phyloP scores from a whole-genome alignment of 2,329 filamentous ascomycete genomes.

The Orbilia blumenaviensis region DNA sequence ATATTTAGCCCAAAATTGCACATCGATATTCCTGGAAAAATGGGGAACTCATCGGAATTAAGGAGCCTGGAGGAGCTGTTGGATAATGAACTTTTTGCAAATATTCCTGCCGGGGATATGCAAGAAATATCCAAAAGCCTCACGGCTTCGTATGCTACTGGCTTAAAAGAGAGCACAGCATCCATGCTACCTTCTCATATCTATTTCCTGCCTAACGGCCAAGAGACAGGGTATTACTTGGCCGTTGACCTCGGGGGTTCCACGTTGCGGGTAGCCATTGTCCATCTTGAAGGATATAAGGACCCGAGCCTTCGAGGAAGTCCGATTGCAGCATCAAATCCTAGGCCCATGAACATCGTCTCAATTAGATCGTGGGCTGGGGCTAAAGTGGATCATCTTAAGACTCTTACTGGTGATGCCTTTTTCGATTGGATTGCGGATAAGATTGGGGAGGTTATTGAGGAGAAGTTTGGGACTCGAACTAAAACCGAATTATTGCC shows the following conservation, averaged over 20 bases:
- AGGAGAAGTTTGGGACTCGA: slow-evolving; percentile 62
- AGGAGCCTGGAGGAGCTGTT: background rate
- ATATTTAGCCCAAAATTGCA: background rate
- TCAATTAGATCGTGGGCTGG: slow-evolving; percentile 64
- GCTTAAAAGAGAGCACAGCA: slow-evolving; percentile 25
- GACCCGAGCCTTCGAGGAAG: slow-evolving; percentile 60
- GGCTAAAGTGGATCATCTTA: slow-evolving; percentile 63
- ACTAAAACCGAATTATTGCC: slow-evolving; percentile 62
- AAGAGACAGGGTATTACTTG: slow-evolving; percentile 33
- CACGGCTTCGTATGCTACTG: slow-evolving; percentile 17
- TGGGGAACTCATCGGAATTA: slow-evolving; percentile 3
- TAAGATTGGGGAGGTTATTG: slow-evolving; percentile 69
- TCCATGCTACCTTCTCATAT: slow-evolving; percentile 51
- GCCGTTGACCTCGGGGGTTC: slow-evolving; percentile 73
- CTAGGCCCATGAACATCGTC: slow-evolving; percentile 64
- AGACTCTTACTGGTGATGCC: slow-evolving; percentile 67
- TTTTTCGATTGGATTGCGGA: slow-evolving; percentile 77
- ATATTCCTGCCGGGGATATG: slow-evolving; percentile 8
- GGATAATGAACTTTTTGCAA: slow-evolving; percentile 17
- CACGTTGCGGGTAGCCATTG: slow-evolving; percentile 72
- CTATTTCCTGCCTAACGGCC: slow-evolving; percentile 36
- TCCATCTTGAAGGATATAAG: slow-evolving; percentile 67
- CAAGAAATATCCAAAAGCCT: slow-evolving; percentile 34
- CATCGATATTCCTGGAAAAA: background rate
- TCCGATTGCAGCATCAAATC: background rate